Base-by-base conservation (phyloP, 352 stramenopile genomes). In the Globisporangium cederbergense region DNA sequence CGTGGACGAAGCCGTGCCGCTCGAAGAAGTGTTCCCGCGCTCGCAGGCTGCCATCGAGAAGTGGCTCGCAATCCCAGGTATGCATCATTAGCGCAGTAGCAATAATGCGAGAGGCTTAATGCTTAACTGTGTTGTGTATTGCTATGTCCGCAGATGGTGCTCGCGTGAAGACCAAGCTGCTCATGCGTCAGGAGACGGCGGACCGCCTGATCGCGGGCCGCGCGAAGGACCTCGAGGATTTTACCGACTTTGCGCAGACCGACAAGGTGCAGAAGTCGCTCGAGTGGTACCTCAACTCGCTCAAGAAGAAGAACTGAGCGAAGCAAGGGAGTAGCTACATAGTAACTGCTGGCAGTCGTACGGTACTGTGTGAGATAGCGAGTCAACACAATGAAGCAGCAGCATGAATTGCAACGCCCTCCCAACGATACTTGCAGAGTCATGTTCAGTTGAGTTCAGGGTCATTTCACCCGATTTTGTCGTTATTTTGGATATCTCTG, bases 231-330 rank as follows among this genome's bases (percentile, higher is more conserved):
- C 70, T 88, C 28, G 80, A 92, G 61, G 67, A 73, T 20, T 95
- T 93, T 62, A 68, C 70, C 38, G 80, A 91, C 66, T 89, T 95
- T 69, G 79, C 71, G 25, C 79, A 89, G 69, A 91, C 82, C 13
- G 85, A 93, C 73, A 89, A 90, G 72, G 79, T 89, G 56, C 87
- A 95, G 59, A 93, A 92, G 62, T 81, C 81, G 52, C 78, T 95
- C 56, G 84, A 66, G 18, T 78, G 79, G 64, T 95, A 95, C 73
- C 68, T 95, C 32, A 78, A 78, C 58, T 83, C 84, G 60, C 77
- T 95, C 60, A 93, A 91, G 78, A 93, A 87, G 68, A 83, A 92
- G 56, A 68, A 68, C 63, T 68, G 32, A 55, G n/a, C 40, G 13
- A 18, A 55, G 49, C 49, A 14, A 42, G 36, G 32, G 32, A 36